Evolutionary conservation across 345 rosid genomes (phyloP), one percentile per base, ranked within the genome.

Genomic region (Ricinus communis): DNA sequence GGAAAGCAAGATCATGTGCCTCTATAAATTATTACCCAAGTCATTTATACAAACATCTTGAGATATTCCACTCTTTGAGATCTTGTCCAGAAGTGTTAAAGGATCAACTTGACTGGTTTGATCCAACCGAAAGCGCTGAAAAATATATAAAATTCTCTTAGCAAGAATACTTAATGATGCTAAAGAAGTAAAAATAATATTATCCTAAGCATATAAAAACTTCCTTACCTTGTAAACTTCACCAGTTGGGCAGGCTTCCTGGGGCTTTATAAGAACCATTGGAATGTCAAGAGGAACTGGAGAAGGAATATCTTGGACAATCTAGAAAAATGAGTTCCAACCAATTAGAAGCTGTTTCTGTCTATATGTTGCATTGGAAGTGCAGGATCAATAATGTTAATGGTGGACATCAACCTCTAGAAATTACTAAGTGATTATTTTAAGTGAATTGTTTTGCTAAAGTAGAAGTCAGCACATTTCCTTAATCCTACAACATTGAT

Each of bases 231-330:
- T 90, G 87, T 92, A 95, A 79, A 95, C 97, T 82, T 89, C 96
- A 75, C 88, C 97, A 27, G 99, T 95, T 36, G 99, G 71, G 79
- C 97, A 95, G 71, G 96, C 96, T 70, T 89, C 88, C 62, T 43
- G 89, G 38, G 99, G 97, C 85, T 95, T 95, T 82, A 92, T 80
- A 47, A 95, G 93, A 73, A 90, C 91, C 93, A 92, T 87, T 8
- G 96, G 93, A 58, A 88, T 74, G 81, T 85, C 93, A 46, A 74
- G 63, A 71, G 97, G 80, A 77, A 92, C 68, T 24, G 91, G 92
- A n/a, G 95, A 77, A 55, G 89, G 87, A 65, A 95, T 85, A 78
- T 93, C 93, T 84, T 93, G 76, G 74, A 91, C 98, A 63, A 91
- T 79, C 98, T 93, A 69, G 47, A 45, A 71, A 51, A 71, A 61